Base-by-base conservation (phyloP, 768 basidiomycete genomes). In the Arthromyces matolae region DNA sequence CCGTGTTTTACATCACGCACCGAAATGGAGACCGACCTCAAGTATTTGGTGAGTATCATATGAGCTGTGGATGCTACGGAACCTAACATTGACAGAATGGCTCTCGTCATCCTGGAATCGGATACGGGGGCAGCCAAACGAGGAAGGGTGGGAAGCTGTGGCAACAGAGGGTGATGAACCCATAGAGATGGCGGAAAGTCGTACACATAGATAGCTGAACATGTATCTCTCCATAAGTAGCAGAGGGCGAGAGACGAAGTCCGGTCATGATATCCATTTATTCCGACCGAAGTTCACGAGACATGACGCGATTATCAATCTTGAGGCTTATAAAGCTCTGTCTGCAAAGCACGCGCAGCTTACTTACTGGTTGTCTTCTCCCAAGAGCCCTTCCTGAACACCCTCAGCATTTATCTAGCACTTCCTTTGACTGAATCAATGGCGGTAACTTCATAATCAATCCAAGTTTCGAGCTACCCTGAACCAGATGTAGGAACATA, bases 1-100 rank as follows among this genome's bases (percentile, higher is more conserved):
- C 91, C 1, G 76, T 93, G 37, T 93, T 91, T 58, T 92, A 89
- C 59, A 60, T 91, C 33, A 90, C 91, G 14, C 83, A 79, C 55
- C 70, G 71, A 37, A 69, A 70, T 49, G 72, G 73, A 7, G 71
- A 74, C 27, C 59, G 65, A 45, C 67, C 72, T 43, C 60, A 64
- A 20, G 64, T 71, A 46, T 58, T 72, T 40, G 65, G 79, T 80
- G 54, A 66, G 77, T 66, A 4, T 33, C 13, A 13, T 16, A 14
- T 57, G 34, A 22, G 8, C 12, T 23, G 9, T 13, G 22, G 18
- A 31, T 25, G 1, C 8, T 14, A 39, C 8, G 18, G 25, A 35
- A 32, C 14, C 36, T 12, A 38, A 18, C 23, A 49, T 8, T 31
- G 14, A 33, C 12, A 82, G 81, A 61, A 14, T 72, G 68, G 59